Percentiles rank a stretch among this genome's conserved stretches.
These are phyloP conservation scores for Aspergillus chevalieri DNA, from an alignment of 2,329 filamentous ascomycete species.

Conservation along the genomic window DNA sequence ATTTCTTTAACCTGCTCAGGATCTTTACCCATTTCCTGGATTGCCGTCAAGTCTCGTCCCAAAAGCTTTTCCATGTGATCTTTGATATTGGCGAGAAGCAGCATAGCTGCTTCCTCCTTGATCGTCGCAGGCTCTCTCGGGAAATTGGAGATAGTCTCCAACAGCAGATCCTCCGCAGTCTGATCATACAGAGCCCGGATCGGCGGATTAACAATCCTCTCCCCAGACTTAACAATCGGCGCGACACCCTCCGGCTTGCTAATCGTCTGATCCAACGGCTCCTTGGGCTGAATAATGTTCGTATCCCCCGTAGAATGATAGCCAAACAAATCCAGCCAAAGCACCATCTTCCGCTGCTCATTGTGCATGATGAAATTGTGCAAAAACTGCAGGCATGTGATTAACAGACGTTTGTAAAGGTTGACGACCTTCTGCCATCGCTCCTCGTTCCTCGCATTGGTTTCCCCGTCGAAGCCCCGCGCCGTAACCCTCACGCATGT, in stretches of 20 bases:
- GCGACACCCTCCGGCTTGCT: constrained; percentile 34
- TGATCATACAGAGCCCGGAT: constrained; percentile 39
- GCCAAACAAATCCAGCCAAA: constrained; percentile 61
- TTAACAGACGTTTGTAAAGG: constrained; percentile 59
- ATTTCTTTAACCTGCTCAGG: constrained; percentile 42
- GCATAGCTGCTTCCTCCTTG: constrained; percentile 43
- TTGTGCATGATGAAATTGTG: constrained; percentile 63
- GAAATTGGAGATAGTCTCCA: constrained; percentile 41
- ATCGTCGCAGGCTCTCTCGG: constrained; percentile 39
- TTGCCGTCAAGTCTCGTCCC: constrained; percentile 37
- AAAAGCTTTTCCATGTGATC: constrained; percentile 44
- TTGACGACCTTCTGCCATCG: constrained; percentile 62
- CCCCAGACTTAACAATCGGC: constrained; percentile 38
- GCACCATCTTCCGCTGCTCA: constrained; percentile 58
- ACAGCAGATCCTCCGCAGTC: constrained; percentile 37
- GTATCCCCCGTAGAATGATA: constrained; percentile 45
- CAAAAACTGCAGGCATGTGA: constrained; percentile 60
- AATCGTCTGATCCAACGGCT: constrained; percentile 34
- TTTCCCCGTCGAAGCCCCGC: constrained; percentile 59
- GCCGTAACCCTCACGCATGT: constrained; percentile 60
- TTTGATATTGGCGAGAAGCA: constrained; percentile 44
- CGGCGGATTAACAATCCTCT: constrained; percentile 37
- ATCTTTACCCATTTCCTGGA: constrained; percentile 42
- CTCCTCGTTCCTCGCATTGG: constrained; percentile 56
- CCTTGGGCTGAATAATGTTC: constrained; percentile 39